These are phyloP conservation scores for Cercospora sp. DNA, from an alignment of 2,329 filamentous ascomycete genomes.

Conservation along the genomic window DNA sequence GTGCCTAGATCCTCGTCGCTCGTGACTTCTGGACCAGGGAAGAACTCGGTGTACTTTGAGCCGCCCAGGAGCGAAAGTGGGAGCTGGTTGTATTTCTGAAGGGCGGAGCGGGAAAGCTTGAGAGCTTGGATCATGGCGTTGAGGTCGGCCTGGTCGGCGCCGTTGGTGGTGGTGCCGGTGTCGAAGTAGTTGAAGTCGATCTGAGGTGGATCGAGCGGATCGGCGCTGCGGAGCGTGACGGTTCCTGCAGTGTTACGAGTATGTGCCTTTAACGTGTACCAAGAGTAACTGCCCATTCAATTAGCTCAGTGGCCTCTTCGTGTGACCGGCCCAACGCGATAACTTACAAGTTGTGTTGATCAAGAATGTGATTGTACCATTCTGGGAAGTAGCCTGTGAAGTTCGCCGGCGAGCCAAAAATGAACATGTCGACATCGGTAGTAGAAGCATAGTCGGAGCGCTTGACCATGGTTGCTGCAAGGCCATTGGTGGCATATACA, in stretches of 20 bases:
- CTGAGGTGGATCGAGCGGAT: slow-evolving; percentile 64
- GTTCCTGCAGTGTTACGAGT: slow-evolving; percentile 62
- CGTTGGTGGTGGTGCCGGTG: slow-evolving; percentile 45
- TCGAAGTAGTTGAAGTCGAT: slow-evolving; percentile 64
- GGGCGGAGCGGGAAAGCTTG: slow-evolving; percentile 41
- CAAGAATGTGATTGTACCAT: slow-evolving; percentile 50
- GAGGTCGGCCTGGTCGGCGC: slow-evolving; percentile 43
- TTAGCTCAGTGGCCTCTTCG: neutral
- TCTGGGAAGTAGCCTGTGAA: slow-evolving; percentile 60
- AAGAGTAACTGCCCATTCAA: slow-evolving; percentile 43
- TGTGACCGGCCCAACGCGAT: neutral
- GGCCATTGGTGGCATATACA: slow-evolving; percentile 53
- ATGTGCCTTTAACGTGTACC: slow-evolving; percentile 61
- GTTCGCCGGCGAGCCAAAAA: slow-evolving; percentile 56
- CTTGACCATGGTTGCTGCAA: slow-evolving; percentile 51
- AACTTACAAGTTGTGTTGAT: slow-evolving; percentile 39
- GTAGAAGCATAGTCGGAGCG: slow-evolving; percentile 43
- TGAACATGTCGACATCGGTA: slow-evolving; percentile 54
- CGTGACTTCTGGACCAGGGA: slow-evolving; percentile 44
- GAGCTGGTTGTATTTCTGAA: slow-evolving; percentile 17
- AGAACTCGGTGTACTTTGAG: slow-evolving; percentile 39
- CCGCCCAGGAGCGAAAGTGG: slow-evolving; percentile 1
- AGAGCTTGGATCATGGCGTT: slow-evolving; percentile 59
- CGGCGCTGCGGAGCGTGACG: slow-evolving; percentile 60
- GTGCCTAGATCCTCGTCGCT: slow-evolving; percentile 49